These are phyloP conservation scores for Pythium phragmitis DNA, from an alignment of 352 stramenopile genomes.

Conservation along the genomic window DNA sequence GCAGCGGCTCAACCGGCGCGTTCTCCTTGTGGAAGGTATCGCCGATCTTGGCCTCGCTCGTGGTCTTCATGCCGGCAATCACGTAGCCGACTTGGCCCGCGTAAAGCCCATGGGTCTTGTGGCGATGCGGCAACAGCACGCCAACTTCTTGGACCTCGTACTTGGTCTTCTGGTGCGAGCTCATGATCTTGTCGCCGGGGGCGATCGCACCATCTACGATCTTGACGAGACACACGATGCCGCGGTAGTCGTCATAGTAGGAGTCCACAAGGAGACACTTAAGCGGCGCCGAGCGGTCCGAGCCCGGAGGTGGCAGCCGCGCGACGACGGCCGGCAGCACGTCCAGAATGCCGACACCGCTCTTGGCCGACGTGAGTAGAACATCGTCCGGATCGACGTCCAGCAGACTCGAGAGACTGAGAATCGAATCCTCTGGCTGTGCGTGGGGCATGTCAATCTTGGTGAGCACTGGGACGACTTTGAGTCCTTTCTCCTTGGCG, in stretches of 20 bases:
- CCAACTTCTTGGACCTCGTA: constrained; percentile 97
- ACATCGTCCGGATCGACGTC: constrained; percentile 94
- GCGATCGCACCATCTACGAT: constrained; percentile 90
- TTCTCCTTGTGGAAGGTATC: constrained; percentile 83
- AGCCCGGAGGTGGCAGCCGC: constrained; percentile 65
- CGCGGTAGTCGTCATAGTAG: constrained; percentile 96
- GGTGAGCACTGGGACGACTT: constrained; percentile 95
- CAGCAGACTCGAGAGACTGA: constrained; percentile 74
- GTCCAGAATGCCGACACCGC: constrained; percentile 84
- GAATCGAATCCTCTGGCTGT: constrained; percentile 89
- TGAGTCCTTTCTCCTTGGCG: constrained; percentile 95
- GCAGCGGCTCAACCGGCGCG: constrained; percentile 57
- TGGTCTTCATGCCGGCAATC: constrained; percentile 96
- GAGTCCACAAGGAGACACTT: constrained; percentile 96
- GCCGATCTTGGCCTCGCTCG: constrained; percentile 94
- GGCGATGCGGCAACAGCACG: constrained; percentile 88
- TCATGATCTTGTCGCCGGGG: constrained; percentile 80
- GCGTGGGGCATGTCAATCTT: constrained; percentile 98
- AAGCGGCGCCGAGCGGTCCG: constrained; percentile 63
- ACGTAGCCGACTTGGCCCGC: constrained; percentile 97
- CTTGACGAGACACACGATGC: constrained; percentile 96
- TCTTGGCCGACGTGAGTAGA: constrained; percentile 95
- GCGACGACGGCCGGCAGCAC: constrained; percentile 84
- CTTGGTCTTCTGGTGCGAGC: constrained; percentile 73
- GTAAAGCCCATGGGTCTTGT: constrained; percentile 78